phyloP scores from a whole-genome alignment of 1,284 basidiomycete genomes.

The Leccinum fallax region DNA sequence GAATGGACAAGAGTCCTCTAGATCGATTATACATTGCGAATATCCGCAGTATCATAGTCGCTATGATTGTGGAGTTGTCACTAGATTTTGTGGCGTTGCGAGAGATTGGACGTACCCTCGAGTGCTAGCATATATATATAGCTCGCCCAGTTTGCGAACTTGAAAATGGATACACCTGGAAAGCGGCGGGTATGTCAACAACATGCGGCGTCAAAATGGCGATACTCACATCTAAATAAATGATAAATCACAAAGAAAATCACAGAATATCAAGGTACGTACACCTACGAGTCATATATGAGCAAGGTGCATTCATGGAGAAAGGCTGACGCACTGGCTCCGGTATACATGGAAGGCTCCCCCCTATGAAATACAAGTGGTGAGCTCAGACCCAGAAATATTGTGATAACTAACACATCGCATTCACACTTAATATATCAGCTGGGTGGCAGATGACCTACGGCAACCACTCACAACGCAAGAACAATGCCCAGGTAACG shows the following conservation, averaged over 20 bases:
- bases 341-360: background rate
- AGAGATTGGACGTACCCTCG: slow-evolving; percentile 2
- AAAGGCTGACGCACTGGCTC: slow-evolving; percentile 3
- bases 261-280: background rate
- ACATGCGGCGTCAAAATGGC: background rate
- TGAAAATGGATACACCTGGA: slow-evolving; percentile 1
- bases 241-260: background rate
- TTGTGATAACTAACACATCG: background rate
- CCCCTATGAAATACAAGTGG: background rate
- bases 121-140: slow-evolving; percentile 9
- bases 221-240: slow-evolving; percentile 5
- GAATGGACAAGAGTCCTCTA: slow-evolving; percentile 2
- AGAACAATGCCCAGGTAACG: slow-evolving; percentile 9
- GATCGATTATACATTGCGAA: slow-evolving; percentile 13
- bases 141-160: slow-evolving; percentile 5
- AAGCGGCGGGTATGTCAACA: background rate
- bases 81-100: too few relatives aligned
- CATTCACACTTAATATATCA: slow-evolving; percentile 4
- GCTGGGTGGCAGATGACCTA: background rate
- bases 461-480: slow-evolving; percentile 5
- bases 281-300: background rate
- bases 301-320: background rate
- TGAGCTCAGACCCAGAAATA: background rate
- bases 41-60: slow-evolving; percentile 13
- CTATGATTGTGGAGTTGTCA: background rate